Evolutionary conservation across 1,284 basidiomycete species (phyloP).

Genomic region (Lentinus polychrous): DNA sequence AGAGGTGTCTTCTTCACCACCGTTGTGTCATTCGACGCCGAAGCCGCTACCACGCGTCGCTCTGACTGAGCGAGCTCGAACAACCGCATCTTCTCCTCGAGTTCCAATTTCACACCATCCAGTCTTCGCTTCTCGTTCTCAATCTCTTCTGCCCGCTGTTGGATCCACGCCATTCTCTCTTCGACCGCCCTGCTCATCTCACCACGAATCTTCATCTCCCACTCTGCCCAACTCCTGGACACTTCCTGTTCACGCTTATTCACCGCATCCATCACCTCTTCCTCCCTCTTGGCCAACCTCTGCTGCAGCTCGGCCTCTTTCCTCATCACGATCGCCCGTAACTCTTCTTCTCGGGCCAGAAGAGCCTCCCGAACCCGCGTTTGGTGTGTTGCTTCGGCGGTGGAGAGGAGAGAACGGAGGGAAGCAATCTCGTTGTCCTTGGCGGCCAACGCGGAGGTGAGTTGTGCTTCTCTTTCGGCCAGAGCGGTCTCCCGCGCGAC

Average conservation of each 20-base stretch:
- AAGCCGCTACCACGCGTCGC: conserved; percentile 3
- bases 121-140: conserved; percentile 44
- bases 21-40: too few species aligned
- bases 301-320: conserved; percentile 68
- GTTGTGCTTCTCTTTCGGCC: conserved; percentile 45
- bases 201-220: conserved; percentile 49
- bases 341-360: conserved; percentile 59
- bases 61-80: conserved; percentile 33
- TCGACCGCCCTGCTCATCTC: conserved; percentile 44
- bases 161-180: conserved; percentile 47
- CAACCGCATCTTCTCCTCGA: conserved; percentile 39
- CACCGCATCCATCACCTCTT: conserved; percentile 53
- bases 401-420: conserved; percentile 36
- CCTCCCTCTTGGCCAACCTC: conserved; percentile 61
- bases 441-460: conserved; percentile 39
- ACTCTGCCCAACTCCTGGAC: conserved; percentile 43
- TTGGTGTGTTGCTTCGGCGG: conserved; percentile 38
- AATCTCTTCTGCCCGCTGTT: conserved; percentile 44
- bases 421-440: conserved; percentile 54
- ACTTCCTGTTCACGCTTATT: conserved; percentile 39
- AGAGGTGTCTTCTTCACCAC: conserved; percentile 59
- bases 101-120: conserved; percentile 34
- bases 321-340: conserved; percentile 53
- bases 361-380: conserved; percentile 54
- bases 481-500: conserved; percentile 49